A percentile compares a stretch with the other conserved stretches of the same genome.
Conservation (phyloP, 257 asterid species). For the Solanum rostratum region DNA sequence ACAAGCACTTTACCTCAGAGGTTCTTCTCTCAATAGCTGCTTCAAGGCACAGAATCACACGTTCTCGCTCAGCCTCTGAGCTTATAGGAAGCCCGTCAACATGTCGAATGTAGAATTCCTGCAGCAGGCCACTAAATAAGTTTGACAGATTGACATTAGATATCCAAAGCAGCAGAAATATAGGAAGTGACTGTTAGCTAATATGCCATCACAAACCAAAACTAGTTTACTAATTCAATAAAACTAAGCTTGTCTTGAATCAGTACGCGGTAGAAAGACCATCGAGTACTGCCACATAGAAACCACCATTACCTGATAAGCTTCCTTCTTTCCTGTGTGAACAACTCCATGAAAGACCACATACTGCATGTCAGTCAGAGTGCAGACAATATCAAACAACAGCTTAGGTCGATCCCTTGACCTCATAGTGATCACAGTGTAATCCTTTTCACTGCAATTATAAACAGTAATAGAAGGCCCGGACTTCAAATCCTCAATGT, state of each 20-base stretch:
- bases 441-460: conserved; percentile 52
- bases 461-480: conserved; percentile 47
- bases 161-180: not conserved
- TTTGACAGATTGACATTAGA: not conserved
- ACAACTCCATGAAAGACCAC: conserved; percentile 77
- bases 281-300: not conserved
- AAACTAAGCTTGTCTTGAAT: not conserved
- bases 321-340: conserved; percentile 56
- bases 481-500: conserved; percentile 23
- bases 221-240: not conserved
- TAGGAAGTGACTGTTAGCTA: not conserved
- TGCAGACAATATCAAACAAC: conserved; percentile 67
- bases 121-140: not conserved
- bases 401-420: conserved; percentile 75
- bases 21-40: conserved; percentile 82
- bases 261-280: not conserved
- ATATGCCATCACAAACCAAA: not conserved
- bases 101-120: conserved; percentile 79
- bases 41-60: conserved; percentile 68
- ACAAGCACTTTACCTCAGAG: conserved; percentile 34
- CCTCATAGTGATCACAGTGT: conserved; percentile 62
- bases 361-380: conserved; percentile 82
- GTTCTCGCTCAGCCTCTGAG: conserved; percentile 77
- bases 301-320: conserved; percentile 48
- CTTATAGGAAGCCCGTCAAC: conserved; percentile 69